Conservation (phyloP, 2,329 filamentous ascomycete genomes). For the Coniella vitis region DNA sequence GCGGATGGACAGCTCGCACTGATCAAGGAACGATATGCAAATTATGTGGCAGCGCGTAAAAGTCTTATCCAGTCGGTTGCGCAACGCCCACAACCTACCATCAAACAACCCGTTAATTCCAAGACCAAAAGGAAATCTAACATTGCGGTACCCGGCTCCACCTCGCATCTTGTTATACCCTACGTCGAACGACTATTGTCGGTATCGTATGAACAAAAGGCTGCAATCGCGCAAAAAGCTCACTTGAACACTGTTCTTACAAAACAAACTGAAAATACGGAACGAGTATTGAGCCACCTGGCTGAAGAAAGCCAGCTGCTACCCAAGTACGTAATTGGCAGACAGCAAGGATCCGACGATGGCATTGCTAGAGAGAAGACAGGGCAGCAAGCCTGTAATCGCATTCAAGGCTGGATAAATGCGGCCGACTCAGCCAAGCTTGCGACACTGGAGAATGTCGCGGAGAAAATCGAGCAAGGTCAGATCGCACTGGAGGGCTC, state of each 20-base stretch:
- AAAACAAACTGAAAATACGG: slow-evolving; percentile 44
- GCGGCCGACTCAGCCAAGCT: slow-evolving; percentile 56
- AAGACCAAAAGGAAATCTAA: background rate
- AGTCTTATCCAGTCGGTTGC: slow-evolving; percentile 37
- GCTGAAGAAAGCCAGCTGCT: slow-evolving; percentile 58
- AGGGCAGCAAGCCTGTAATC: slow-evolving; percentile 32
- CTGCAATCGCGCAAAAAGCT: slow-evolving; percentile 50
- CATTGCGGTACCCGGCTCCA: slow-evolving; percentile 18
- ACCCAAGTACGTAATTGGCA: slow-evolving; percentile 41
- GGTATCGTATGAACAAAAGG: slow-evolving; percentile 50
- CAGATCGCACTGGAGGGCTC: slow-evolving; percentile 49
- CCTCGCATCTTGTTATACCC: slow-evolving; percentile 44
- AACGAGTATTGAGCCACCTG: slow-evolving; percentile 45
- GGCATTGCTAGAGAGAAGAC: slow-evolving; percentile 32
- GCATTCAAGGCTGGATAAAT: slow-evolving; percentile 51
- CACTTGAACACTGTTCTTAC: slow-evolving; percentile 45
- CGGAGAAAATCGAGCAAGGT: slow-evolving; percentile 53
- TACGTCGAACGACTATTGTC: slow-evolving; percentile 48
- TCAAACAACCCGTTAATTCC: slow-evolving; percentile 17
- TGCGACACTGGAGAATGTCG: slow-evolving; percentile 49
- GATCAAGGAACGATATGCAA: slow-evolving; percentile 48
- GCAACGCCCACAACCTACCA: slow-evolving; percentile 24
- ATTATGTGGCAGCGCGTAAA: slow-evolving; percentile 45
- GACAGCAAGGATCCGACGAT: slow-evolving; percentile 36
- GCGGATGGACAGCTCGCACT: slow-evolving; percentile 35